Conservation (phyloP, 176 grass and related monocot species). For the Luzula sylvatica region DNA sequence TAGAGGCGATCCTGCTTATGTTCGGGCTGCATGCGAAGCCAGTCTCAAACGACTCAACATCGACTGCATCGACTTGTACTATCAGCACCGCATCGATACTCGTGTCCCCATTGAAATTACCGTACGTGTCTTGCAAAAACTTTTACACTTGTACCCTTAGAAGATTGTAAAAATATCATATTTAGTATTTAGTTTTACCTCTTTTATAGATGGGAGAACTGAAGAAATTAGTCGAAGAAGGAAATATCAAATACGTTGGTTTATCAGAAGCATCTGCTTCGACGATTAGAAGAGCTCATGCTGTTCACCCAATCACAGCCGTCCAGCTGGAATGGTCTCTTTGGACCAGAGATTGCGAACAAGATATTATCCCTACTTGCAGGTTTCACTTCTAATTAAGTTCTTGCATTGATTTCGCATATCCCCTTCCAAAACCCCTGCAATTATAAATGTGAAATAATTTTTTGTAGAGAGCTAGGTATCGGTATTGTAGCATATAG, state of each 20-base stretch:
- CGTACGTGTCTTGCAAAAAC: conserved; percentile 40
- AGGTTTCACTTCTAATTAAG: conserved; percentile 26
- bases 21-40: conserved; percentile 43
- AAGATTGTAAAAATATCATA: too few species aligned
- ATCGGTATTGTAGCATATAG: conserved; percentile 75
- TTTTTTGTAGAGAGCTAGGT: conserved; percentile 37
- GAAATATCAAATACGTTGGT: conserved; percentile 62
- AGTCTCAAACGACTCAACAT: conserved; percentile 42
- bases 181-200: too few species aligned
- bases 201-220: conserved; percentile 49
- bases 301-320: conserved; percentile 49
- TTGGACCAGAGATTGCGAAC: conserved; percentile 55
- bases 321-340: conserved; percentile 59
- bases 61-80: conserved; percentile 57
- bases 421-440: too few species aligned
- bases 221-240: conserved; percentile 53
- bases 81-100: conserved; percentile 57
- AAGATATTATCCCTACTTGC: conserved; percentile 61
- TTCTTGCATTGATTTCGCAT: too few species aligned
- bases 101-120: conserved; percentile 58
- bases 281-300: conserved; percentile 50
- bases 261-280: conserved; percentile 50
- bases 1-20: conserved; percentile 36
- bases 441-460: too few species aligned
- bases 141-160: too few species aligned